Percentiles rank a stretch among this genome's conserved stretches.
Conservation (phyloP, 1,284 basidiomycete species). For the Pascua guehoae region DNA sequence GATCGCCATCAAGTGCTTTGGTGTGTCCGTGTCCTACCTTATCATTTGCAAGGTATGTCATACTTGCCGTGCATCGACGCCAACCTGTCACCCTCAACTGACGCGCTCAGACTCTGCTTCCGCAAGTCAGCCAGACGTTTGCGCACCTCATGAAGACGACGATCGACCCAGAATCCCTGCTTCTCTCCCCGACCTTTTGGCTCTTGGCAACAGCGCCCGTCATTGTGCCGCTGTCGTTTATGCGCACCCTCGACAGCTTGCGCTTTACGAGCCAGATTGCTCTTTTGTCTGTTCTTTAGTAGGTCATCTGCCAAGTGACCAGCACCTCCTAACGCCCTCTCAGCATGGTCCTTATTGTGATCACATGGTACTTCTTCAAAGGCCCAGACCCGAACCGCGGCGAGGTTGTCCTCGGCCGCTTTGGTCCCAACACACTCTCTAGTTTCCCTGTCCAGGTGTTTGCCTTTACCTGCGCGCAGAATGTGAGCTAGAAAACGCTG, state of each 20-base stretch:
- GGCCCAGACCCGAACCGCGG: constrained; percentile 39
- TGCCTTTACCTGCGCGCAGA: constrained; percentile 86
- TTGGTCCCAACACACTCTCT: constrained; percentile 50
- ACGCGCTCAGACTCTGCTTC: constrained; percentile 62
- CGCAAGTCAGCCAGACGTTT: constrained; percentile 82
- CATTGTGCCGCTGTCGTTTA: constrained; percentile 81
- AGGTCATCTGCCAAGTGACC: constrained; percentile 50
- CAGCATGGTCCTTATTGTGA: constrained; percentile 64
- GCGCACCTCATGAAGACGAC: constrained; percentile 63
- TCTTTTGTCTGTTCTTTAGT: constrained; percentile 54
- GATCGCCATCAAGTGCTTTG: constrained; percentile 95
- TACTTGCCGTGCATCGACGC: background rate
- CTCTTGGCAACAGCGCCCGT: constrained; percentile 75
- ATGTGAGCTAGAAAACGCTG: constrained; percentile 57
- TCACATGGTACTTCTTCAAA: constrained; percentile 48
- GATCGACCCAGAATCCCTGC: constrained; percentile 57
- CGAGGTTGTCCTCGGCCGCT: constrained; percentile 38
- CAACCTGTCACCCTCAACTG: background rate
- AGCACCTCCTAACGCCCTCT: no score
- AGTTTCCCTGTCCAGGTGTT: constrained; percentile 95
- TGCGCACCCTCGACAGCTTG: constrained; percentile 68
- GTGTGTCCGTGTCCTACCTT: constrained; percentile 91
- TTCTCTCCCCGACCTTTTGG: constrained; percentile 77
- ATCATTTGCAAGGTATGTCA: constrained; percentile 82
- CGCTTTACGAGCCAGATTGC: constrained; percentile 52